Percentiles rank a stretch among this genome's conserved stretches.
Conservation (phyloP, 75 land plant genomes). For the Larix kaempferi region DNA sequence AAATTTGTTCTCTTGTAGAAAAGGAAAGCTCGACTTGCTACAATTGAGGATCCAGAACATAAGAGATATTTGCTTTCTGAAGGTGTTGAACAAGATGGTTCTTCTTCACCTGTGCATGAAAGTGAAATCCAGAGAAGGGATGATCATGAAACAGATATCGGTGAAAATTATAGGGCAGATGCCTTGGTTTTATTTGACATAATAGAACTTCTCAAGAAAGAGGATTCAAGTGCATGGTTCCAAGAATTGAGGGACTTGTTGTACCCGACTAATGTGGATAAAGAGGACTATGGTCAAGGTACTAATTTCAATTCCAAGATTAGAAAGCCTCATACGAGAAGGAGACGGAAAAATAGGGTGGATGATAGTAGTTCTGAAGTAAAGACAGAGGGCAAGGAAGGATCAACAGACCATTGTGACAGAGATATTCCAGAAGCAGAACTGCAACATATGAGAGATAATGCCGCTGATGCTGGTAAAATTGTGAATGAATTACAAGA, state of each 20-base stretch:
- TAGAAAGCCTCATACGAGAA: conserved; percentile 10
- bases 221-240: conserved; percentile 68
- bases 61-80: conserved; percentile 29
- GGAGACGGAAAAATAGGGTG: background rate
- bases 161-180: conserved; percentile 47
- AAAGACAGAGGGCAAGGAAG: background rate
- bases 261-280: conserved; percentile 35
- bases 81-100: conserved; percentile 42
- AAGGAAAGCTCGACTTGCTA: conserved; percentile 71
- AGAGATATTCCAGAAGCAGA: background rate
- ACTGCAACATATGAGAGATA: conserved; percentile 8
- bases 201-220: conserved; percentile 74
- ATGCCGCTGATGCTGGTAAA: background rate
- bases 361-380: conserved; percentile 18
- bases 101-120: conserved; percentile 30
- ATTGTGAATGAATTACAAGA: background rate
- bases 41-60: conserved; percentile 59
- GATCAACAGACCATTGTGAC: background rate
- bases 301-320: background rate
- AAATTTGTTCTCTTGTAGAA: conserved; percentile 44
- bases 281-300: conserved; percentile 10
- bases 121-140: conserved; percentile 44
- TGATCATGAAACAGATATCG: conserved; percentile 26
- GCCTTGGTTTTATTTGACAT: conserved; percentile 45
- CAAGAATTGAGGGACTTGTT: conserved; percentile 67